Conservation (phyloP, 1,284 basidiomycete genomes). For the Athelia psychrophila region DNA sequence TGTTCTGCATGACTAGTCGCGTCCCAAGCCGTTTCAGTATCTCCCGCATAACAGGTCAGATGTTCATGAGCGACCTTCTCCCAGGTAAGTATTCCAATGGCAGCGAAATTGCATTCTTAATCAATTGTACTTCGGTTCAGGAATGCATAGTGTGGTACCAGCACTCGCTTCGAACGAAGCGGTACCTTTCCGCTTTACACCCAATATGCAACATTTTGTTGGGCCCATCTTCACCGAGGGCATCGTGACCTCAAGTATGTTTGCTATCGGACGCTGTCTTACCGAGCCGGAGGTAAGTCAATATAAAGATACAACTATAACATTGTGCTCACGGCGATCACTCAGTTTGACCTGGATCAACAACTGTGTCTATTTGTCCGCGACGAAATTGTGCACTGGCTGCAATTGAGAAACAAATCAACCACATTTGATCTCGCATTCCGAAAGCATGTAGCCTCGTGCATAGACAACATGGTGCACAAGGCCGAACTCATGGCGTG, state of each 20-base stretch:
- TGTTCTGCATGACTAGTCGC: conserved; percentile 84
- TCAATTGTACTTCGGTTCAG: too few species aligned
- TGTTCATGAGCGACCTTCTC: conserved; percentile 88
- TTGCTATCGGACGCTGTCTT: conserved; percentile 89
- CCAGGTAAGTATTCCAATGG: conserved; percentile 77
- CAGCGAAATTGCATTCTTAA: too few species aligned
- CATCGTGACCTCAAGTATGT: conserved; percentile 80
- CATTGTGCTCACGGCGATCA: not conserved
- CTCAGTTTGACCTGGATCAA: conserved; percentile 85
- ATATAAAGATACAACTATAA: not conserved
- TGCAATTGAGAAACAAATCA: conserved; percentile 47
- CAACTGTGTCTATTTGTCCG: conserved; percentile 88
- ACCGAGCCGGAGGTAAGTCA: conserved; percentile 84
- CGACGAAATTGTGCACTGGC: conserved; percentile 87
- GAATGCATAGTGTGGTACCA: conserved; percentile 49
- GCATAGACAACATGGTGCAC: conserved; percentile 82
- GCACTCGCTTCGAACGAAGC: conserved; percentile 80
- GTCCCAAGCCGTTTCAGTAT: conserved; percentile 86
- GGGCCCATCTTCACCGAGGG: conserved; percentile 92
- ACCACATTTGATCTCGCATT: conserved; percentile 60
- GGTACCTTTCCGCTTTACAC: conserved; percentile 96
- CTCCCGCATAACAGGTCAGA: conserved; percentile 84
- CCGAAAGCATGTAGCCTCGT: conserved; percentile 67
- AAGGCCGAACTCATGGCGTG: conserved; percentile 85
- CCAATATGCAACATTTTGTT: conserved; percentile 94